Evolutionary conservation across 2,329 filamentous ascomycete genomes (phyloP), one percentile per base, ranked within the genome.

Genomic region (Pestalotiopsis fici): DNA sequence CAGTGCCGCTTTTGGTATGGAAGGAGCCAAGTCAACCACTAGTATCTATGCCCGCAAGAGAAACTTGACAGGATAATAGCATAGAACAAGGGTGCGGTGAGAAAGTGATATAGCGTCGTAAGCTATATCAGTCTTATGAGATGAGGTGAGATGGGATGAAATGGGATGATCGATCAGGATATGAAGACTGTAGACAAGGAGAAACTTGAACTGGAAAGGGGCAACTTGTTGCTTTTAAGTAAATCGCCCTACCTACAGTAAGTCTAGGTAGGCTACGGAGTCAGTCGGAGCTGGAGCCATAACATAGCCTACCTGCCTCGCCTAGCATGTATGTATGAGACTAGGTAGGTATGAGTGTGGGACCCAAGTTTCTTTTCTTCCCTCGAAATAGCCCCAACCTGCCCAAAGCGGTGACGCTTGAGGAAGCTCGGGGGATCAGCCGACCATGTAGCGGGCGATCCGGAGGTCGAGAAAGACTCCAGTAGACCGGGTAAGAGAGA

Each of bases 321-420:
- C 25, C 59, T 62, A 21, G 35, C 28, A 62, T 62, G 25, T 60
- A 31, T 39, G 43, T n/a, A 18, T 60, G 7, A 35, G 31, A 35
- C 31, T 35, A 35, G 31, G 31, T 35, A 35, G 11, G 31, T 35
- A 39, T 31, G 28, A 31, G 31, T 43, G 59, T 47, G 39, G 39
- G 59, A 62, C 39, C 59, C 21, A 47, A 13, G 35, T 62, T 62
- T 62, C 37, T 62, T 62, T 37, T 37, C 35, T 12, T 31, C 25
- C 9, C n/a, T 47, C 21, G n/a, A 25, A 35, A 21, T 21, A 35
- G 37, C n/a, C 59, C 31, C 39, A 50, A 23, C 39, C 35, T 62
- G 31, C 59, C 37, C 47, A 23, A 62, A 50, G n/a, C 25, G 59
- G 59, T 62, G 59, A 35, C 59, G 59, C 59, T 47, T 62, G 11